phyloP scores from a whole-genome alignment of 2,329 filamentous ascomycete genomes.

The Phoma sp. region DNA sequence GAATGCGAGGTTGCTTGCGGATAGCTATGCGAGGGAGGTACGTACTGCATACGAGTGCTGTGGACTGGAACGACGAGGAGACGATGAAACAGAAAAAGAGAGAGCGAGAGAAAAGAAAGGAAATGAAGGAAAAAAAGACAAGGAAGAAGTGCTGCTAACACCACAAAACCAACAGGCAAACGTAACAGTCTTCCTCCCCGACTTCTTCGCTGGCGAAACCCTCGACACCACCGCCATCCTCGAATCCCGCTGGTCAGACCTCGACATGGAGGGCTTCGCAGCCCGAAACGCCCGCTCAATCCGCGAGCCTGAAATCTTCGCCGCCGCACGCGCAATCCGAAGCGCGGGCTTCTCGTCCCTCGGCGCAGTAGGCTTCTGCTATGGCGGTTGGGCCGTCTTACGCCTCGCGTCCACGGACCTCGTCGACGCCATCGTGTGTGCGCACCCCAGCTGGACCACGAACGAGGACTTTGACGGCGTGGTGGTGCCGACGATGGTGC shows the following conservation, averaged over 20 bases:
- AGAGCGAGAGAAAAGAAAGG: too few species aligned
- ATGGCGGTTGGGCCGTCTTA: slow-evolving; percentile 47
- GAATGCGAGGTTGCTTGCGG: slow-evolving; percentile 54
- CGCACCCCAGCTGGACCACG: slow-evolving; percentile 25
- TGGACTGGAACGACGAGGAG: too few species aligned
- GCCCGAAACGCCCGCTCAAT: slow-evolving; percentile 42
- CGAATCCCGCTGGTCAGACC: slow-evolving; percentile 17
- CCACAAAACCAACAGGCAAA: slow-evolving; percentile 39
- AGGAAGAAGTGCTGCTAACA: too few species aligned
- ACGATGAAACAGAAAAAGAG: too few species aligned
- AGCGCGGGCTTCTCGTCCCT: slow-evolving; percentile 35
- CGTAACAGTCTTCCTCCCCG: slow-evolving; percentile 54
- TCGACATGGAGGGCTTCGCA: slow-evolving; percentile 50
- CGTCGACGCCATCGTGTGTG: slow-evolving; percentile 33
- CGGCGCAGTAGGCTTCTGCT: slow-evolving; percentile 56
- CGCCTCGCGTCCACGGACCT: slow-evolving; percentile 24
- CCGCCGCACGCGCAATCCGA: slow-evolving; percentile 37
- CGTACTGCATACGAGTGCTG: too few species aligned
- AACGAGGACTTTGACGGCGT: slow-evolving; percentile 29
- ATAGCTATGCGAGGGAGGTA: slow-evolving; percentile 50
- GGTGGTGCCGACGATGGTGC: slow-evolving; percentile 27
- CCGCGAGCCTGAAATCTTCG: slow-evolving; percentile 47
- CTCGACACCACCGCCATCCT: slow-evolving; percentile 14
- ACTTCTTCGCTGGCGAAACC: slow-evolving; percentile 44
- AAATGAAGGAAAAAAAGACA: too few species aligned